Conservation (phyloP, 495 filamentous ascomycete species). For the Hypoxylon fragiforme region DNA sequence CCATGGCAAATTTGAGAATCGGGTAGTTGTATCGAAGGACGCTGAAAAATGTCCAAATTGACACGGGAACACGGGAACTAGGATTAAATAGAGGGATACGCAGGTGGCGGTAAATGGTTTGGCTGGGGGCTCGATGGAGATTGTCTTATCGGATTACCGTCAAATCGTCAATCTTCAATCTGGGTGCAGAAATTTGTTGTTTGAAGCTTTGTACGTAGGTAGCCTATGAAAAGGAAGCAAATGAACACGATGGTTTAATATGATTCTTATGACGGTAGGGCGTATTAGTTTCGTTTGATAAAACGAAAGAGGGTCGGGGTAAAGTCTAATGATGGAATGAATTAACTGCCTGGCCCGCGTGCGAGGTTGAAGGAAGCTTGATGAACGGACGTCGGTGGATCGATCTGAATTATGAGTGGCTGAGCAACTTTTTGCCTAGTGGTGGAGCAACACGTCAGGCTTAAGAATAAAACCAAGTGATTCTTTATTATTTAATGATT, state of each 20-base stretch:
- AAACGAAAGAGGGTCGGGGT: neutral
- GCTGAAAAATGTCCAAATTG: constrained; percentile 52
- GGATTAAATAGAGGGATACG: constrained; percentile 14
- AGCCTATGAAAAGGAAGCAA: neutral
- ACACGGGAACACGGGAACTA: constrained; percentile 14
- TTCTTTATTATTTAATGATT: too few relatives aligned
- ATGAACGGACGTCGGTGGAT: constrained; percentile 11
- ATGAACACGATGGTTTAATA: too few relatives aligned
- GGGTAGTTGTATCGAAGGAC: constrained; percentile 56
- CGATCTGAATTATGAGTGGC: constrained; percentile 17
- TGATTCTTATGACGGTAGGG: too few relatives aligned
- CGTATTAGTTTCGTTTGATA: constrained; percentile 5
- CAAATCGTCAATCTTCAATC: constrained; percentile 15
- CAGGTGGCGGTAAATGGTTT: constrained; percentile 14
- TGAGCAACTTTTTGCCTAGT: constrained; percentile 7
- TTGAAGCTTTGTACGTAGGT: neutral
- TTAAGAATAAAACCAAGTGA: constrained; percentile 10
- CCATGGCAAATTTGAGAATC: constrained; percentile 58
- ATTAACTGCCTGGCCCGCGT: constrained; percentile 20
- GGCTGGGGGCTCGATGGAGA: constrained; percentile 22
- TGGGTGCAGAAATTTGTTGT: neutral
- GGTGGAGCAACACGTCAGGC: constrained; percentile 32
- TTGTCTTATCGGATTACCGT: constrained; percentile 31
- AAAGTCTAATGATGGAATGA: constrained; percentile 19
- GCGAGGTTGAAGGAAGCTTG: constrained; percentile 29